These are phyloP conservation scores for Cyberlindnera bimundalis DNA, from an alignment of 805 yeast genomes.

Conservation along the genomic window DNA sequence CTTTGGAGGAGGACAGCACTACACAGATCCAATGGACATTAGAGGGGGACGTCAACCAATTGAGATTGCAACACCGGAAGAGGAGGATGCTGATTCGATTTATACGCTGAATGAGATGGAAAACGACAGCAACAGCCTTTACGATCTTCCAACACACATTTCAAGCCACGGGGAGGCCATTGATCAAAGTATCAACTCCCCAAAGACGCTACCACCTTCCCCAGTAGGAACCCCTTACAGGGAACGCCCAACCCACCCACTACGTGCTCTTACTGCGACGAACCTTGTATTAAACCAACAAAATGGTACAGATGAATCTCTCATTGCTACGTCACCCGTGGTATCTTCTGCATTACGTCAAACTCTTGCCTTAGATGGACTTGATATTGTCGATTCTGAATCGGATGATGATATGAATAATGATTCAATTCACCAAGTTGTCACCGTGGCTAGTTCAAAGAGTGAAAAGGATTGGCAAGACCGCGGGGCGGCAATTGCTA, in stretches of 20 bases:
- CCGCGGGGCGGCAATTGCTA: slow-evolving; percentile 55
- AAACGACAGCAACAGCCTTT: slow-evolving; percentile 7
- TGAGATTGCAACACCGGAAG: neutral
- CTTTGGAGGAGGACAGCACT: slow-evolving; percentile 11
- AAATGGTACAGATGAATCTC: slow-evolving; percentile 25
- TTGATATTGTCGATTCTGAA: slow-evolving; percentile 1
- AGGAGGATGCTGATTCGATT: slow-evolving; percentile 16
- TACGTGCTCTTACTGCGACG: slow-evolving; percentile 27
- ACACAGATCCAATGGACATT: no score
- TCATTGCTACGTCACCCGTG: slow-evolving; percentile 16
- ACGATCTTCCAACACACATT: slow-evolving; percentile 25
- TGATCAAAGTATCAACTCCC: slow-evolving; percentile 3
- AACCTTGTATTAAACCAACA: slow-evolving; percentile 22
- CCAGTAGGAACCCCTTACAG: slow-evolving; percentile 25
- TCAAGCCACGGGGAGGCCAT: slow-evolving; percentile 22
- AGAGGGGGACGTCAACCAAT: neutral
- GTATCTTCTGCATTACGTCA: slow-evolving; percentile 7
- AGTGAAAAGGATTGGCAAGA: slow-evolving; percentile 26
- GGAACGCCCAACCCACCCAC: slow-evolving; percentile 25
- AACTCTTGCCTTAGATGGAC: slow-evolving; percentile 3
- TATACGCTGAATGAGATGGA: slow-evolving; percentile 21
- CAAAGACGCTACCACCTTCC: slow-evolving; percentile 22
- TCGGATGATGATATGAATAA: slow-evolving; percentile 3
- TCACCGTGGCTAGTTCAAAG: neutral
- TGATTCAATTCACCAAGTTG: slow-evolving; percentile 5